These are phyloP conservation scores for Boeremia lycopersici DNA, from an alignment of 2,329 filamentous ascomycete species.

Conservation along the genomic window DNA sequence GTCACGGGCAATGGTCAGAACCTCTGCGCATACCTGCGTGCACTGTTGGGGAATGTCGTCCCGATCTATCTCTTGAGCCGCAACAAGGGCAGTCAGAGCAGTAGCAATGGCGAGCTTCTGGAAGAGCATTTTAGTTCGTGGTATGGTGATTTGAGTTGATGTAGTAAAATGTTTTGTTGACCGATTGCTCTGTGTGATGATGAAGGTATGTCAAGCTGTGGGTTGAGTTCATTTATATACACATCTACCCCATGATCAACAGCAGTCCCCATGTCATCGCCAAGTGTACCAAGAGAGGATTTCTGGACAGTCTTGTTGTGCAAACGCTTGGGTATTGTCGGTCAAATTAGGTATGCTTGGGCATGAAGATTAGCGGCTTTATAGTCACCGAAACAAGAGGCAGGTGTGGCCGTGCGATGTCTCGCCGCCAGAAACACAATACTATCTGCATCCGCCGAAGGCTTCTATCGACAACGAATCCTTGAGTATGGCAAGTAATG, in stretches of 20 bases:
- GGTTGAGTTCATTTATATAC: slow-evolving; percentile 5
- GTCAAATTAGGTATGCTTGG: slow-evolving; percentile 4
- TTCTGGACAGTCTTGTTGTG: not conserved
- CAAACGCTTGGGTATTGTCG: not conserved
- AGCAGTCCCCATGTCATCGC: not conserved
- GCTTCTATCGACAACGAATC: not conserved
- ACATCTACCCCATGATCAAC: not conserved
- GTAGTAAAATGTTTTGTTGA: not conserved
- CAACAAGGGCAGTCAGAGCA: slow-evolving; percentile 25
- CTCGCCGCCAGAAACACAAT: not conserved
- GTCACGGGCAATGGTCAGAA: slow-evolving; percentile 28
- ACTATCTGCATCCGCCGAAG: not conserved
- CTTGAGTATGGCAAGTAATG: slow-evolving; percentile 6
- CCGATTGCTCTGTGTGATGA: not conserved
- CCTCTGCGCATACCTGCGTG: slow-evolving; percentile 32
- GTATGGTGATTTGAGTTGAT: not conserved
- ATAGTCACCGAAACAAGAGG: slow-evolving; percentile 6
- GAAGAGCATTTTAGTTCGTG: slow-evolving; percentile 26
- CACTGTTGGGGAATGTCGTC: slow-evolving; percentile 40
- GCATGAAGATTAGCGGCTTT: slow-evolving; percentile 1
- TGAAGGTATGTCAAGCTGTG: not conserved
- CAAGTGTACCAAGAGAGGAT: not conserved
- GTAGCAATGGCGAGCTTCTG: slow-evolving; percentile 33
- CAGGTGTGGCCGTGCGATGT: not conserved
- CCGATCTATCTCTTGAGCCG: slow-evolving; percentile 37